Conservation (phyloP, 192 early-diverging fungal species). For the Linnemannia hyalina region DNA sequence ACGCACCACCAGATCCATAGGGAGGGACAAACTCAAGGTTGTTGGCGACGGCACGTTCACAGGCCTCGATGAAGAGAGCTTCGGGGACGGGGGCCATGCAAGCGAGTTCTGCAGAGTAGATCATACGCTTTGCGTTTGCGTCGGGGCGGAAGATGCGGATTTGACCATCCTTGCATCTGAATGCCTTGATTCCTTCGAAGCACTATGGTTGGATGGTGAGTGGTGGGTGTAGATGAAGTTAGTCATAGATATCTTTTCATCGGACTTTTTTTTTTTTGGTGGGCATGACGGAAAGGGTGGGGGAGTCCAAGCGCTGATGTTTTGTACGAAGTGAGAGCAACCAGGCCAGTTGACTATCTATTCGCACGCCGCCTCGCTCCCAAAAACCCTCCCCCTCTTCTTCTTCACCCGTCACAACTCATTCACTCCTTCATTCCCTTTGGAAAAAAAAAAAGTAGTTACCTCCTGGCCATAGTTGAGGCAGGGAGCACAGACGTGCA, state of each 20-base stretch:
- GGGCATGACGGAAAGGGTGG: neutral
- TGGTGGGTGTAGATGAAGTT: neutral
- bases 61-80: conserved; percentile 73
- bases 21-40: conserved; percentile 86
- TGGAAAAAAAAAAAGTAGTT: neutral
- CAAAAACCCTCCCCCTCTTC: no score
- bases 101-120: conserved; percentile 63
- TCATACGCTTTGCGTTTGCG: conserved; percentile 74
- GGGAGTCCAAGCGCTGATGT: neutral
- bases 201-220: conserved; percentile 46
- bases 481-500: conserved; percentile 76
- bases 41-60: conserved; percentile 65
- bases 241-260: neutral
- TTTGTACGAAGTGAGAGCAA: no score
- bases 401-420: neutral
- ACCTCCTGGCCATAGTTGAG: conserved; percentile 83
- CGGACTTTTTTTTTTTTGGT: neutral
- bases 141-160: conserved; percentile 81
- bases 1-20: conserved; percentile 71
- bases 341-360: no score
- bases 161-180: conserved; percentile 74
- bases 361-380: no score
- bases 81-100: conserved; percentile 73
- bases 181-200: conserved; percentile 89
- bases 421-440: neutral